Evolutionary conservation across 768 basidiomycete genomes (phyloP).

Genomic region (Lentinula aciculospora): DNA sequence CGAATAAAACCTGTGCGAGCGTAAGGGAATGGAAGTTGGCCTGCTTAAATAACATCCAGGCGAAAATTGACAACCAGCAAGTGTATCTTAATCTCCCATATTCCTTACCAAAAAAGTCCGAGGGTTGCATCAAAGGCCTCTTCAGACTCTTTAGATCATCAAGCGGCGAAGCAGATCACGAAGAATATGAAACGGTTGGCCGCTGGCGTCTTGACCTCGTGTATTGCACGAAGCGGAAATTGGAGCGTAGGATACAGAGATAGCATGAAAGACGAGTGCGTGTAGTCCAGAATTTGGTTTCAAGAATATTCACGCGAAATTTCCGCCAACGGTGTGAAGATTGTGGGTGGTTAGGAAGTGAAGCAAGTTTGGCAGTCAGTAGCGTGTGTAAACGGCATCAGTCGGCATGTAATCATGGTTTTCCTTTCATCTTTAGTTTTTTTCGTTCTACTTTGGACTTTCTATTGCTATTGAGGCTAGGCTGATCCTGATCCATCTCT

Average conservation of each 20-base stretch:
- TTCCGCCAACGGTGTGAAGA: neutral
- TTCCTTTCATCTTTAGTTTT: no score
- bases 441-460: neutral
- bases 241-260: neutral
- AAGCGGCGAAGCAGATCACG: neutral
- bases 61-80: neutral
- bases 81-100: neutral
- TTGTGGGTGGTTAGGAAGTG: no score
- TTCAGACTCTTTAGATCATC: neutral
- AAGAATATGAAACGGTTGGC: neutral
- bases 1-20: conserved; percentile 5
- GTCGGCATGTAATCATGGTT: no score
- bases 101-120: neutral
- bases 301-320: neutral
- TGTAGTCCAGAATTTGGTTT: neutral
- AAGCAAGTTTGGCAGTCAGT: no score
- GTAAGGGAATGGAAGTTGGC: neutral
- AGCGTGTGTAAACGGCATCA: neutral
- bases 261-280: neutral
- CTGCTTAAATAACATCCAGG: conserved; percentile 2
- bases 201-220: neutral
- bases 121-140: neutral
- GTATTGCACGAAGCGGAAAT: conserved; percentile 5
- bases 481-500: neutral
- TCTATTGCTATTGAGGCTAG: no score